phyloP scores from a whole-genome alignment of 768 basidiomycete genomes.

The Cystofilobasidium capitatum region DNA sequence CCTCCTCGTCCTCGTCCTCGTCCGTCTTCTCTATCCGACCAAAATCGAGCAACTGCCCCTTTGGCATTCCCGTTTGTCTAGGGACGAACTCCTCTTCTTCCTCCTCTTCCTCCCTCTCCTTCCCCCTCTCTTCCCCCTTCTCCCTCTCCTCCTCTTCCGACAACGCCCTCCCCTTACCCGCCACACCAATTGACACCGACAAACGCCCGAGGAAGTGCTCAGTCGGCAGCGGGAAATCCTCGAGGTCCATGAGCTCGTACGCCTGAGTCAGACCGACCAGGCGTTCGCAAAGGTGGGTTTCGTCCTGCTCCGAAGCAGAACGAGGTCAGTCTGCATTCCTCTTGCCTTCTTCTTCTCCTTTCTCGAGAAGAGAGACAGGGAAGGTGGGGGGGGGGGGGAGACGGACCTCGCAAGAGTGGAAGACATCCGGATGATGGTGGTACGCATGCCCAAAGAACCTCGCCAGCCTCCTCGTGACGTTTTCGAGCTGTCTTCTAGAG shows the following conservation, averaged over 20 bases:
- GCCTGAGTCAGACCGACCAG: conserved; percentile 72
- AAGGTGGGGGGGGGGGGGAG: neutral
- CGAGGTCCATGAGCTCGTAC: conserved; percentile 64
- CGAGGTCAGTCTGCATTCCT: neutral
- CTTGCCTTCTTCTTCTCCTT: neutral
- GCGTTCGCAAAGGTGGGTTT: conserved; percentile 79
- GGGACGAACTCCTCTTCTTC: neutral
- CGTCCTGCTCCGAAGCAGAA: conserved; percentile 47
- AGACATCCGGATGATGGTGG: conserved; percentile 84
- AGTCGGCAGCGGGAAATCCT: conserved; percentile 41
- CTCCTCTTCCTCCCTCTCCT: neutral
- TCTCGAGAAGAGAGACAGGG: neutral
- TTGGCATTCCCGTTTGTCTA: too few relatives aligned
- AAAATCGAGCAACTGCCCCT: too few relatives aligned
- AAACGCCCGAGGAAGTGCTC: conserved; percentile 40
- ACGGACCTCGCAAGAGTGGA: conserved; percentile 64
- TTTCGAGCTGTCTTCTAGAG: conserved; percentile 79
- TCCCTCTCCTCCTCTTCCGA: conserved; percentile 5
- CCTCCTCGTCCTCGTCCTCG: neutral
- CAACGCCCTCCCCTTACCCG: too few relatives aligned
- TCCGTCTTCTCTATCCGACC: neutral
- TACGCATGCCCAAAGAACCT: conserved; percentile 95
- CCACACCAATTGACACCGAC: conserved; percentile 47
- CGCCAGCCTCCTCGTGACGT: conserved; percentile 78
- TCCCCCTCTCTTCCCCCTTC: conserved; percentile 8